Evolutionary conservation across 2,329 filamentous ascomycete genomes (phyloP).

Genomic region (Incumbomyces delicatus): DNA sequence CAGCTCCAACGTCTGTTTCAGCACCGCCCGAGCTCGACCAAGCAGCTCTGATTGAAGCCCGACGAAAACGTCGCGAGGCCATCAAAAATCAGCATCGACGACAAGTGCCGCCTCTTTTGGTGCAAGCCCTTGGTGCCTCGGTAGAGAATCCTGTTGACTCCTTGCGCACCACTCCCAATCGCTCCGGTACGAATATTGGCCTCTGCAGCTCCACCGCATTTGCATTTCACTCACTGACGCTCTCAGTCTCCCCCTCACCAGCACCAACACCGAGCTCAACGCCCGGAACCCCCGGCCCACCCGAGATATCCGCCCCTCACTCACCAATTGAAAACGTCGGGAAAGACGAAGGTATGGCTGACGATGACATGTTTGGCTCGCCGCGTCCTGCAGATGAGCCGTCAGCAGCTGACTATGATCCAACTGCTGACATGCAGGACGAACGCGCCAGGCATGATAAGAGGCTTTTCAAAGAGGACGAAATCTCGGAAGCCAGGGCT

Average conservation of each 20-base stretch:
- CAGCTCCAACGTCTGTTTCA: conserved; percentile 9
- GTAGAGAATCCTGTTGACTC: conserved; percentile 44
- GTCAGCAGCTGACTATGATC: conserved; percentile 90
- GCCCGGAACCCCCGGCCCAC: conserved; percentile 35
- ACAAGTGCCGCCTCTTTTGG: conserved; percentile 61
- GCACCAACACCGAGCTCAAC: conserved; percentile 27
- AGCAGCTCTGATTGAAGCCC: conserved; percentile 72
- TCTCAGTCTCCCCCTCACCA: conserved; percentile 8
- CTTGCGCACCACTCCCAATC: conserved; percentile 21
- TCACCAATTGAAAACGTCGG: conserved; percentile 55
- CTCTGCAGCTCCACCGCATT: neutral
- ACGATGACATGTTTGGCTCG: conserved; percentile 41
- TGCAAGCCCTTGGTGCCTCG: conserved; percentile 60
- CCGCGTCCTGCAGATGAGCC: conserved; percentile 51
- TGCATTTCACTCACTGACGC: neutral
- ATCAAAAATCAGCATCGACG: conserved; percentile 71
- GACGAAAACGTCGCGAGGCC: conserved; percentile 73
- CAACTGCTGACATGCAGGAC: conserved; percentile 77
- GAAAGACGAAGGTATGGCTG: conserved; percentile 59
- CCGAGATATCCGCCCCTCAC: conserved; percentile 37
- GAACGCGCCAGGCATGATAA: conserved; percentile 63
- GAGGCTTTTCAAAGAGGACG: conserved; percentile 48
- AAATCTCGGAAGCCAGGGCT: conserved; percentile 47
- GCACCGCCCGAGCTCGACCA: conserved; percentile 58
- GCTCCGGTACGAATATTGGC: conserved; percentile 28